Percentiles rank a stretch among this genome's conserved stretches.
phyloP scores from a whole-genome alignment of 257 asterid species.

The Nicotiana benthamiana region DNA sequence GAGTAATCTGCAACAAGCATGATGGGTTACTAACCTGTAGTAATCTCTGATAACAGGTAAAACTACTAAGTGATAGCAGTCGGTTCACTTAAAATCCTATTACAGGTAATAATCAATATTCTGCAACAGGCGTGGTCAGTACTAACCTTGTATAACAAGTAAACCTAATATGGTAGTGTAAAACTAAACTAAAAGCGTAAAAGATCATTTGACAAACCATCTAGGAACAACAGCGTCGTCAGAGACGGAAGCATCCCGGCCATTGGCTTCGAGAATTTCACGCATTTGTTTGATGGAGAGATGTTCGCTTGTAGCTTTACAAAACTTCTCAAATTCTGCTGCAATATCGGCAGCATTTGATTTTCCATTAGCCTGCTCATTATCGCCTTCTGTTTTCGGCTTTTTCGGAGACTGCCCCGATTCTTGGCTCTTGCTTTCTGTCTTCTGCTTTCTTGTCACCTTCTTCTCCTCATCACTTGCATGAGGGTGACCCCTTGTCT shows the following conservation, averaged over 20 bases:
- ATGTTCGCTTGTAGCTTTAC: constrained; percentile 49
- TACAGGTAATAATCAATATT: too few species aligned
- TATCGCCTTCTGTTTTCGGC: constrained; percentile 32
- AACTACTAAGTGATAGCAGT: too few species aligned
- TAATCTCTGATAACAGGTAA: too few species aligned
- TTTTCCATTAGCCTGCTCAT: constrained; percentile 12
- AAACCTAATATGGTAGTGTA: not conserved
- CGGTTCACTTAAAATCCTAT: too few species aligned
- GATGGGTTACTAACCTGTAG: too few species aligned
- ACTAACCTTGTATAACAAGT: too few species aligned
- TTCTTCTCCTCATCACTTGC: constrained; percentile 47
- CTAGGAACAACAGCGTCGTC: constrained; percentile 80
- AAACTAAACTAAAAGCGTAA: not conserved
- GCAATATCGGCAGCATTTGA: constrained; percentile 33
- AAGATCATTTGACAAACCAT: constrained; percentile 39
- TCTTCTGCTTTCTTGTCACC: constrained; percentile 71
- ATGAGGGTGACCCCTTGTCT: constrained; percentile 42
- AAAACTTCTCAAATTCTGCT: constrained; percentile 54
- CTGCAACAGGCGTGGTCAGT: too few species aligned
- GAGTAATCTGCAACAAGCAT: too few species aligned
- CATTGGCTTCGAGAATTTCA: constrained; percentile 59
- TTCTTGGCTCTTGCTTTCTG: constrained; percentile 38
- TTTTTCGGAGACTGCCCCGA: constrained; percentile 46
- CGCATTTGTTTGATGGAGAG: constrained; percentile 74
- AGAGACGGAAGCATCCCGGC: constrained; percentile 31